Percentiles rank a stretch among this genome's conserved stretches.
These are phyloP conservation scores for Pseudogymnoascus sp. DNA, from an alignment of 2,329 filamentous ascomycete species.

Conservation along the genomic window DNA sequence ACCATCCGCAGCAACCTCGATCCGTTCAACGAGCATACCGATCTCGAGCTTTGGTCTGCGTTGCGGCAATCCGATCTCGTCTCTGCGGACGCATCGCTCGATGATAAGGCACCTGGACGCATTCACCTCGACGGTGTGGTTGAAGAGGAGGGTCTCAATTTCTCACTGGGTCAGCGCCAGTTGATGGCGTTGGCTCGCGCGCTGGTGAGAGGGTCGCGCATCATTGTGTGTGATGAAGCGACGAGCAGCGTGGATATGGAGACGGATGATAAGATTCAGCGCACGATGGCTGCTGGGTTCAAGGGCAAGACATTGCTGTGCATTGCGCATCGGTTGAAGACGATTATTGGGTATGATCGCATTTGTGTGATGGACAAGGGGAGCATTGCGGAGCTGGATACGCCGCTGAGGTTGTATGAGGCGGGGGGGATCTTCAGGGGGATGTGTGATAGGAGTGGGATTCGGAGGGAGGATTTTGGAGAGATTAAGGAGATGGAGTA, in stretches of 20 bases:
- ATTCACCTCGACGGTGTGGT: constrained; percentile 80
- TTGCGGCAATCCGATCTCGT: constrained; percentile 72
- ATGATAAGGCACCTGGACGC: constrained; percentile 42
- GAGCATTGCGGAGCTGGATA: constrained; percentile 77
- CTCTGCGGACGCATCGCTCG: constrained; percentile 36
- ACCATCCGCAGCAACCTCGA: constrained; percentile 76
- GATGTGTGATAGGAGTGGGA: constrained; percentile 61
- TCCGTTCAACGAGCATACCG: constrained; percentile 71
- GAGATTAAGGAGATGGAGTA: not conserved
- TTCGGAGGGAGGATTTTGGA: constrained; percentile 29
- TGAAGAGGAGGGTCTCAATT: constrained; percentile 93
- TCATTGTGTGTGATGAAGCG: constrained; percentile 96
- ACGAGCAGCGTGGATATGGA: constrained; percentile 93
- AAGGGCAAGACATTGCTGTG: constrained; percentile 81
- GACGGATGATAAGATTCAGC: constrained; percentile 91
- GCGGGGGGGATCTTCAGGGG: constrained; percentile 67
- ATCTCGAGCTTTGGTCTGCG: constrained; percentile 71
- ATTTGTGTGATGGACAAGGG: constrained; percentile 96
- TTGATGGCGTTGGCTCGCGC: constrained; percentile 91
- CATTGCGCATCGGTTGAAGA: constrained; percentile 86
- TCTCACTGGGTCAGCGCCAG: constrained; percentile 89
- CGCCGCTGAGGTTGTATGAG: constrained; percentile 67
- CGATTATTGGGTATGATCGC: constrained; percentile 88
- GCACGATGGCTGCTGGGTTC: constrained; percentile 80
- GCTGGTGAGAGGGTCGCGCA: constrained; percentile 77